A percentile compares a stretch with the other conserved stretches of the same genome.
Evolutionary conservation across 2,329 filamentous ascomycete genomes (phyloP).

Genomic region (Diplodia sapinea): DNA sequence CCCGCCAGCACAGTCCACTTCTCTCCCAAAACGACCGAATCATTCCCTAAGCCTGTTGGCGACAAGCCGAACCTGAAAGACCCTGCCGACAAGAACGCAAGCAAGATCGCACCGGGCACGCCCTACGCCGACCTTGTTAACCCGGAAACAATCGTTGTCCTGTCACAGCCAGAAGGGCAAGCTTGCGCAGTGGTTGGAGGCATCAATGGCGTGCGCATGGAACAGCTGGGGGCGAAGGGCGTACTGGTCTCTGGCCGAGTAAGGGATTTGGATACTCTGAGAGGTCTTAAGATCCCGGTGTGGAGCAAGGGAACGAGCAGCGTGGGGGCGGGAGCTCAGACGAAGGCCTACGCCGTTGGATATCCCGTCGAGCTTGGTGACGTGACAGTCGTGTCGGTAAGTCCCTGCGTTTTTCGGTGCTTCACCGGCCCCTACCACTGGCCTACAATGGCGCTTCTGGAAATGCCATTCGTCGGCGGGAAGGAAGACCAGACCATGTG

Average conservation of each 20-base stretch:
- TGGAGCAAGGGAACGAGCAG: conserved; percentile 64
- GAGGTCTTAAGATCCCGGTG: conserved; percentile 55
- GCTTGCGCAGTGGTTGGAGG: conserved; percentile 76
- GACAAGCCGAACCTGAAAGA: conserved; percentile 8
- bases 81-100: conserved; percentile 32
- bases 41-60: conserved; percentile 33
- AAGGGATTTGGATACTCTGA: conserved; percentile 68
- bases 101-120: conserved; percentile 63
- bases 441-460: background rate
- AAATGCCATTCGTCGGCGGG: background rate
- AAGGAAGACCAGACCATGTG: background rate
- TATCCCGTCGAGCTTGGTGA: conserved; percentile 46
- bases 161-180: conserved; percentile 69
- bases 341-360: conserved; percentile 62
- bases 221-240: conserved; percentile 63
- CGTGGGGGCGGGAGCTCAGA: conserved; percentile 63
- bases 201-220: conserved; percentile 75
- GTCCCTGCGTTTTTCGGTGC: background rate
- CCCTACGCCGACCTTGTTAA: conserved; percentile 73
- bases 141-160: conserved; percentile 66
- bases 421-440: background rate
- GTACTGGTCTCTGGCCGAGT: conserved; percentile 72
- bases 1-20: conserved; percentile 69
- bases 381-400: conserved; percentile 45
- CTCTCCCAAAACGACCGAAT: conserved; percentile 60